Percentiles rank a stretch among this genome's conserved stretches.
These are phyloP conservation scores for Tritrichomonas musculus DNA, from an alignment of 208 protist genomes.

Conservation along the genomic window DNA sequence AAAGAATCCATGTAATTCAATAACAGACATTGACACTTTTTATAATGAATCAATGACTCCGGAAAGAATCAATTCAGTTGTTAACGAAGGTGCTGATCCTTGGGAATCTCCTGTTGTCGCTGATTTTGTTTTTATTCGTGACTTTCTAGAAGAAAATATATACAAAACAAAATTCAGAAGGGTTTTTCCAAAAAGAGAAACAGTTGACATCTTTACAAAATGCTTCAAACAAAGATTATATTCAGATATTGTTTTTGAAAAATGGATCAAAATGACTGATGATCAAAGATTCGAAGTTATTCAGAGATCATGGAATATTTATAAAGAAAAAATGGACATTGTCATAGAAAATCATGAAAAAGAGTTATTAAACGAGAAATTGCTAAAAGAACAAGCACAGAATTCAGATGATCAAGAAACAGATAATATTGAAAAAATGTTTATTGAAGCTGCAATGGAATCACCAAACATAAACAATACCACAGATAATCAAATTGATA, in stretches of 20 bases:
- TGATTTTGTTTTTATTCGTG: background rate
- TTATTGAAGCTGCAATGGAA: no score
- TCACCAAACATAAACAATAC: no score
- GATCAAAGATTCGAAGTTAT: background rate
- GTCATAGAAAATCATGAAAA: no score
- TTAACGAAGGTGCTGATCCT: background rate
- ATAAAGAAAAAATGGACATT: background rate
- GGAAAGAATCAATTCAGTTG: background rate
- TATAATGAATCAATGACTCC: no score
- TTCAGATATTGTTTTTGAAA: background rate
- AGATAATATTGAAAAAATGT: no score
- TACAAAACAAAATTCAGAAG: background rate
- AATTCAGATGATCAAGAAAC: no score
- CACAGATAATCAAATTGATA: no score
- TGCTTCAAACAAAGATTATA: background rate
- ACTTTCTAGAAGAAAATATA: background rate
- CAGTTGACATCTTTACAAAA: background rate
- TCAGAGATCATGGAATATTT: background rate
- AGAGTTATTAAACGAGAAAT: no score
- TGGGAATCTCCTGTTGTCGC: background rate
- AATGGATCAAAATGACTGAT: background rate
- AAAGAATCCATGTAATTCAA: background rate
- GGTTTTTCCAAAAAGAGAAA: background rate
- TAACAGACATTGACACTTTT: background rate
- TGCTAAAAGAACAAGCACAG: no score